Evolutionary conservation across 257 asterid genomes (phyloP).

Genomic region (Rubia yunnanensis): DNA sequence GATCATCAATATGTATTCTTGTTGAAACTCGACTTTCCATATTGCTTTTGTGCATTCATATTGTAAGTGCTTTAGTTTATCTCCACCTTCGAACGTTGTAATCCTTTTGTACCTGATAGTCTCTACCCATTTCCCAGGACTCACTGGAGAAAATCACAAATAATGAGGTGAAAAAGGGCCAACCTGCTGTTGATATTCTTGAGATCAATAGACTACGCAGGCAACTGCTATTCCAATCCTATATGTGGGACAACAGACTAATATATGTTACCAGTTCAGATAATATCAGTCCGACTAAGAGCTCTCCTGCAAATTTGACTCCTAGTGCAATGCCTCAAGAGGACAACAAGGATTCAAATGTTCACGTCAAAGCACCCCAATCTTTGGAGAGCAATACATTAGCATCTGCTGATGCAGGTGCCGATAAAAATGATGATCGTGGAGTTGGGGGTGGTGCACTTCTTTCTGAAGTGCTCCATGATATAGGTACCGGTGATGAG

Average conservation of each 20-base stretch:
- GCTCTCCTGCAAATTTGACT: slow-evolving; percentile 25
- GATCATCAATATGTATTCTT: not conserved
- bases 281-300: slow-evolving; percentile 23
- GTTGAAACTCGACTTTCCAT: not conserved
- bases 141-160: slow-evolving; percentile 41
- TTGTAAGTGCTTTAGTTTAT: not conserved
- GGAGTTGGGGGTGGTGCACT: slow-evolving; percentile 15
- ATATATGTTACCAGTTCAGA: slow-evolving; percentile 46
- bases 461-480: slow-evolving; percentile 24
- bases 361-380: slow-evolving; percentile 20
- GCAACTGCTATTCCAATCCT: slow-evolving; percentile 70
- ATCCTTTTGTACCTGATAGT: slow-evolving; percentile 9
- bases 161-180: slow-evolving; percentile 52
- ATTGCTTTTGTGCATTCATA: not conserved
- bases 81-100: not conserved
- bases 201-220: slow-evolving; percentile 75
- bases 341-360: slow-evolving; percentile 26
- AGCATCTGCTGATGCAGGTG: slow-evolving; percentile 24
- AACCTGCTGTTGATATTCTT: slow-evolving; percentile 57
- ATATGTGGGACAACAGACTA: slow-evolving; percentile 83
- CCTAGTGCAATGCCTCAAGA: slow-evolving; percentile 27
- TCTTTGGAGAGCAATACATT: slow-evolving; percentile 20
- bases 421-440: slow-evolving; percentile 26
- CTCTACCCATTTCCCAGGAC: slow-evolving; percentile 44
- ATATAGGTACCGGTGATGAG: slow-evolving; percentile 15